Base-by-base conservation (phyloP, 805 yeast genomes). In the Saccharomycopsis sp. region DNA sequence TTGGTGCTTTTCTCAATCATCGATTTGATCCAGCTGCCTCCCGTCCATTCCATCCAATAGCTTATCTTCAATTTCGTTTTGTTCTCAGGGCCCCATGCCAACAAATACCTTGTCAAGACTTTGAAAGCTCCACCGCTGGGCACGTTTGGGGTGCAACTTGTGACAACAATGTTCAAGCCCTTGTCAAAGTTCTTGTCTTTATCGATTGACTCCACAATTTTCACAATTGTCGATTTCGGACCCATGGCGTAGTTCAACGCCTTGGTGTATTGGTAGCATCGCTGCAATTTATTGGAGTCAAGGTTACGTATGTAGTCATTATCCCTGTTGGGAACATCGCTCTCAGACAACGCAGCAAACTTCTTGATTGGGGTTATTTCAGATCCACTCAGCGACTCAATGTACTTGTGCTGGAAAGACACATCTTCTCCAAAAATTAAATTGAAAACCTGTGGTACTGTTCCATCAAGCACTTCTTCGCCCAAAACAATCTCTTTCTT, bases 21-120 rank as follows among this genome's bases (percentile, higher is more conserved):
- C 10, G 82, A 71, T 57, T 86, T 88, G 53, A 92, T 74, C 96
- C 96, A 92, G 45, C 95, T 81, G 39, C 80, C 71, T 2, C 92
- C 95, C 0, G 81, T 74, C 98, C 98, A 92, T 34, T 82, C 80
- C 30, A 89, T 71, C 64, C 75, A 73, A 57, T 72, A 83, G n/a
- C 87, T 71, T n/a, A 82, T 60, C 33, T 62, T 63, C 30, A 92
- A 51, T 36, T 66, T 62, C 4, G 95, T 80, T 18, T 63, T 57
- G 52, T 80, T 83, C 21, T 67, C 59, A 6, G 64, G 66, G 0
- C 68, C 86, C 97, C 98, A 92, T 2, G 80, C 68, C 41, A 86
- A 60, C 34, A 77, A 64, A 52, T 77, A 82, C 46, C 82, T 67
- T 0, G 95, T 84, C 48, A 75, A 69, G 1, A 87, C 87, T 23